Base-by-base conservation (phyloP, 495 filamentous ascomycete genomes). In the Cercophora scortea region DNA sequence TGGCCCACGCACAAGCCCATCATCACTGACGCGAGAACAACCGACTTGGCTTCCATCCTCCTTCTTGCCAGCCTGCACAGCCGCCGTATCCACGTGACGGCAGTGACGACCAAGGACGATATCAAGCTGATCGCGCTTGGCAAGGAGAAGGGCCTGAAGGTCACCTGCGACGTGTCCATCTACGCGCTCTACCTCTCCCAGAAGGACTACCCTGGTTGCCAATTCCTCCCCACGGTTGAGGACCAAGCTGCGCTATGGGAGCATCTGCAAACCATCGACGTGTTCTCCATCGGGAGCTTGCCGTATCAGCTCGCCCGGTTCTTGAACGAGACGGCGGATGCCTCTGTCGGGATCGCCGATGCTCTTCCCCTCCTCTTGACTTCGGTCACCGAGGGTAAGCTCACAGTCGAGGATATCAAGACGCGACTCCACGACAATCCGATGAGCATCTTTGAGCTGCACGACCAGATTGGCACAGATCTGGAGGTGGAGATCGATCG, bases 1-100 rank as follows among this genome's bases (percentile, higher is more conserved):
- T 93, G 88, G 88, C 88, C 88, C 25, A 75, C 75, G 3, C 84
- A 81, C 71, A 93, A 93, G 70, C 87, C 88, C 35, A 86, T 93
- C 61, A 77, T 93, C 64, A 92, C 88, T 8, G 88, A 93, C 69
- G 88, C 88, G 33, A 89, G 87, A 72, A 86, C 85, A 35, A 89
- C 84, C 15, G 87, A 93, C 59, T 75, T 93, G 18, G 87, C 88
- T 9, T 90, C 88, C 4, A 83, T 90, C 49, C 74, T 93, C 34
- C 65, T 92, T 44, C 74, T 93, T 52, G 88, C 88, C 15, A 90
- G 86, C 63, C 81, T 93, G 38, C 88, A 92, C 71, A 87, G 75
- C 67, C 81, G 88, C 53, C 89, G 90, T 64, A 81, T 93, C 55
- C 88, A 93, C 61, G 84, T 92, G 56, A 89, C 86, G 53, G 88